Conservation (phyloP, 345 rosid genomes). For the Eucalyptus regnans region DNA sequence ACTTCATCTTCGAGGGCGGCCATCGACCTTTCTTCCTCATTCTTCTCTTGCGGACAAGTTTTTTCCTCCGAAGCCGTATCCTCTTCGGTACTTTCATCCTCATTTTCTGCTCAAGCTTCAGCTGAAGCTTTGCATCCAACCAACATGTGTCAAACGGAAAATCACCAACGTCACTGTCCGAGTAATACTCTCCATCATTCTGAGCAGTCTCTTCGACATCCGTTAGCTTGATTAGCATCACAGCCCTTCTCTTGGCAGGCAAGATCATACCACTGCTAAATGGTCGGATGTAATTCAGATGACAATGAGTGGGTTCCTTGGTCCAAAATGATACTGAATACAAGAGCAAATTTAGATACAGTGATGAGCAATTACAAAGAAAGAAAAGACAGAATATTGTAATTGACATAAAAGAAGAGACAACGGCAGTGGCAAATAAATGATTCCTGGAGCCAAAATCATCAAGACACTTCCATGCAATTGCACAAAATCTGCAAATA, state of each 20-base stretch:
- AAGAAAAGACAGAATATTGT: not conserved
- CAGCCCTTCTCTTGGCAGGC: not conserved
- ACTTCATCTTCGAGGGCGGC: constrained; percentile 92
- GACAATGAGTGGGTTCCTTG: not conserved
- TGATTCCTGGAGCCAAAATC: not conserved
- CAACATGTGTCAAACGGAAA: constrained; percentile 47
- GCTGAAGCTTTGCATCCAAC: constrained; percentile 62
- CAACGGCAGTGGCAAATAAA: not conserved
- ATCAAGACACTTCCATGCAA: not conserved
- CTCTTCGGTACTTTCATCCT: constrained; percentile 78
- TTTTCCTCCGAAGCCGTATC: constrained; percentile 74
- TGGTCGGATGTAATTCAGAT: not conserved
- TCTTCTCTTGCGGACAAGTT: constrained; percentile 61
- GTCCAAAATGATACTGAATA: constrained; percentile 11
- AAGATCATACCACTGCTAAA: not conserved
- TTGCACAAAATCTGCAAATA: not conserved
- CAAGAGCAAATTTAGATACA: not conserved
- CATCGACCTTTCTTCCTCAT: constrained; percentile 92
- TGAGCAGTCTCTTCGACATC: constrained; percentile 10
- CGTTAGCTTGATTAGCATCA: constrained; percentile 15
- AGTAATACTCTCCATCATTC: constrained; percentile 13
- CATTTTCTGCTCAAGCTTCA: constrained; percentile 52
- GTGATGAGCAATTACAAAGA: not conserved
- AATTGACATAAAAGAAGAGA: not conserved
- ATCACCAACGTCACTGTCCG: constrained; percentile 21